Percentiles rank a stretch among this genome's conserved stretches.
Evolutionary conservation across 2,329 filamentous ascomycete species (phyloP).

Genomic region (Fusarium tjaetaba): DNA sequence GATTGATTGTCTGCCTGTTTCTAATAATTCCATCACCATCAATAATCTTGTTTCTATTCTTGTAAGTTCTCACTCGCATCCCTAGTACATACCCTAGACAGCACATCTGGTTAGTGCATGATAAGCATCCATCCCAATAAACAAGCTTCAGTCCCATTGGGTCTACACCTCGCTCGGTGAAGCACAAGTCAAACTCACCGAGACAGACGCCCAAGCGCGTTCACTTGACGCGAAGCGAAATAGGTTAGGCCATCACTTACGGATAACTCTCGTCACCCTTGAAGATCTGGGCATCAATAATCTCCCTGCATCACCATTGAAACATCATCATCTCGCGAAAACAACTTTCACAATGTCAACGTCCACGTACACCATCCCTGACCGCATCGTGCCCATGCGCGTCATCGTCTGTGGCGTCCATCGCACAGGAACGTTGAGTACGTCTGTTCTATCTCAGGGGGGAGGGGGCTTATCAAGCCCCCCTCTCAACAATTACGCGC

Average conservation of each 20-base stretch:
- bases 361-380: constrained; percentile 18
- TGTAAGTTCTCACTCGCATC: not conserved
- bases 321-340: constrained; percentile 20
- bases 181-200: constrained; percentile 19
- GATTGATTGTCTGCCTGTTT: not conserved
- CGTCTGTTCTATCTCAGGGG: constrained; percentile 12
- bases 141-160: constrained; percentile 4
- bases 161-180: not conserved
- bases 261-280: not conserved
- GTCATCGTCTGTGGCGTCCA: constrained; percentile 54
- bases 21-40: constrained; percentile 2
- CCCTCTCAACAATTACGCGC: not conserved
- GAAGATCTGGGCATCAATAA: constrained; percentile 23
- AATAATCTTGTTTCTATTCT: constrained; percentile 6
- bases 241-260: constrained; percentile 13
- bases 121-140: not conserved
- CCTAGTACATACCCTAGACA: not conserved
- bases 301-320: constrained; percentile 9
- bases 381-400: constrained; percentile 51
- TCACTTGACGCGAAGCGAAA: constrained; percentile 19
- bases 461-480: not conserved
- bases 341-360: constrained; percentile 24
- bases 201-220: constrained; percentile 22
- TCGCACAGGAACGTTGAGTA: constrained; percentile 53
- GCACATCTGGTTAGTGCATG: not conserved